phyloP scores from a whole-genome alignment of 169 alveolate species.

The Plasmodium inui region DNA sequence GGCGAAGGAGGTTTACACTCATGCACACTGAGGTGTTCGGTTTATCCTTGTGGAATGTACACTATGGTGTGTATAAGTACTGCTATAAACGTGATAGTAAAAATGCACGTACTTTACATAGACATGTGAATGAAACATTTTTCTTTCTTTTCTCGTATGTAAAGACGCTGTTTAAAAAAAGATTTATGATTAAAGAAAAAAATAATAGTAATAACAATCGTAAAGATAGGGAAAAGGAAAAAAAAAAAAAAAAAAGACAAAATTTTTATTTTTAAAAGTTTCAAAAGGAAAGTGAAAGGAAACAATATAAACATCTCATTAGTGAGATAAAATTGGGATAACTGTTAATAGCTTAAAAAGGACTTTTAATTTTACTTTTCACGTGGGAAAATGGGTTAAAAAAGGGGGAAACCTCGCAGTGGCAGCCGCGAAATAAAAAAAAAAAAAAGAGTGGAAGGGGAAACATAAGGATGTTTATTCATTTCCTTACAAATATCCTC shows the following conservation, averaged over 20 bases:
- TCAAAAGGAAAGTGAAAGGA: not conserved
- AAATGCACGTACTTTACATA: not conserved
- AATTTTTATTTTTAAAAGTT: constrained; percentile 12
- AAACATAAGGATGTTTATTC: not conserved
- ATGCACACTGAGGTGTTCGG: not conserved
- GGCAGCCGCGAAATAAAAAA: not conserved
- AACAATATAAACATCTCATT: constrained; percentile 19
- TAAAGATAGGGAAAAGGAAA: not conserved
- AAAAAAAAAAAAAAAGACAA: constrained; percentile 19
- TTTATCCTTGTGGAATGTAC: not conserved
- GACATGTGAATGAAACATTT: constrained; percentile 2
- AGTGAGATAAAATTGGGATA: constrained; percentile 8
- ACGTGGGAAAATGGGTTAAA: not conserved
- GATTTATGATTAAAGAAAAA: not conserved
- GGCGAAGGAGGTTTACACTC: not conserved
- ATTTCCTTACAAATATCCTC: not conserved
- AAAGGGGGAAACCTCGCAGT: not conserved
- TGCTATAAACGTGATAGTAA: not conserved
- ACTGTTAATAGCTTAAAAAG: constrained; percentile 14
- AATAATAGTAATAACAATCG: not conserved
- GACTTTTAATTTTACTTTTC: not conserved
- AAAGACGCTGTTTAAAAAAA: not conserved
- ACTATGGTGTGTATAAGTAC: not conserved
- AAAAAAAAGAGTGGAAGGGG: not conserved
- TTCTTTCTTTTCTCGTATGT: not conserved